Percentiles rank a stretch among this genome's conserved stretches.
phyloP scores from a whole-genome alignment of 176 grass and related monocot genomes.

The Carex myosuroides region DNA sequence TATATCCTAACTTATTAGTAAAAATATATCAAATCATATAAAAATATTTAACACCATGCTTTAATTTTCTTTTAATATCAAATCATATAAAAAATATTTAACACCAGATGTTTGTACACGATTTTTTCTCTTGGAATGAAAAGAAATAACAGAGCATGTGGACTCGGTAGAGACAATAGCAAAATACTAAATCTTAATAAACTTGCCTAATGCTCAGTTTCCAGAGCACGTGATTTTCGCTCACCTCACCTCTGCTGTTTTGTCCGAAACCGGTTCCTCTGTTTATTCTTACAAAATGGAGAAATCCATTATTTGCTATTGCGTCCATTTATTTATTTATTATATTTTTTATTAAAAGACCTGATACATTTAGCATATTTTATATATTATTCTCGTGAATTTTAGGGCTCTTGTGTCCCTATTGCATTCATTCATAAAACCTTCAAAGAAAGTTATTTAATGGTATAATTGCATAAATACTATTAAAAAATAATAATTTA shows the following conservation, averaged over 20 bases:
- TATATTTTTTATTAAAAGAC: no score
- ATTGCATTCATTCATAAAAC: no score
- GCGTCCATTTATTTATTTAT: no score
- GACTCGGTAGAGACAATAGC: neutral
- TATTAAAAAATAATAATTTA: no score
- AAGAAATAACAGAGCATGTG: neutral
- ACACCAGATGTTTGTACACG: neutral
- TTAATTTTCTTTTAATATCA: neutral
- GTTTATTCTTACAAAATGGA: neutral
- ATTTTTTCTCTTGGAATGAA: neutral
- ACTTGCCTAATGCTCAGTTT: constrained; percentile 3
- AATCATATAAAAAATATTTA: neutral
- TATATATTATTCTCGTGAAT: no score
- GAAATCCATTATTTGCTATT: neutral
- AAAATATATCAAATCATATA: neutral
- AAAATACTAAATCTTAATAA: constrained; percentile 2
- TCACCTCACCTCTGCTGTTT: neutral
- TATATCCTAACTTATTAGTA: neutral
- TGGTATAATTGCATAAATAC: no score
- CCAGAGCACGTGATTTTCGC: neutral
- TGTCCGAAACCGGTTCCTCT: neutral
- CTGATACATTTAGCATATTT: no score
- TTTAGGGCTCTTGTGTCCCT: no score
- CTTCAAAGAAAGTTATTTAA: no score
- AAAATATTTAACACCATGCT: neutral